phyloP scores from a whole-genome alignment of 2,329 filamentous ascomycete genomes.

The Aspergillus quadrilineatus region DNA sequence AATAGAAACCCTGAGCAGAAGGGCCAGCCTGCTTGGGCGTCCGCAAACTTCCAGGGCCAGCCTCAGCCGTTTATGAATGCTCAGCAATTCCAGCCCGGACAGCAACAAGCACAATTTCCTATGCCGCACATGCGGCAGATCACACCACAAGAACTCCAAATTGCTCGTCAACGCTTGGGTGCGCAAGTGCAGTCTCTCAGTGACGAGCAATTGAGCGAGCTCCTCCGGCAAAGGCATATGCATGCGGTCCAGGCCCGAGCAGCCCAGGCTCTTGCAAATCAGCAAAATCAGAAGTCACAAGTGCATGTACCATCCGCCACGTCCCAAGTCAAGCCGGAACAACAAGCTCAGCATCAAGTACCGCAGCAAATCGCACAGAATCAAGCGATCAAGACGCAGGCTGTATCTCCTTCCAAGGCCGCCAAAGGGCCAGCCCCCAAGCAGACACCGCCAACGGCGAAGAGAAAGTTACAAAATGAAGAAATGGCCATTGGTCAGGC shows the following conservation, averaged over 20 bases:
- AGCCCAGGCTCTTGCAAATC: slow-evolving; percentile 23
- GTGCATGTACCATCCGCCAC: slow-evolving; percentile 22
- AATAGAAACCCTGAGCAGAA: slow-evolving; percentile 26
- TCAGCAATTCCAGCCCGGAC: slow-evolving; percentile 30
- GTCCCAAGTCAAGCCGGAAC: slow-evolving; percentile 26
- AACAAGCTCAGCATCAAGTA: slow-evolving; percentile 24
- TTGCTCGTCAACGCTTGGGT: slow-evolving; percentile 38
- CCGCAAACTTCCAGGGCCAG: slow-evolving; percentile 27
- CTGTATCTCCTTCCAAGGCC: slow-evolving; percentile 26
- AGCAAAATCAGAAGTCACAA: slow-evolving; percentile 28
- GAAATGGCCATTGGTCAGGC: slow-evolving; percentile 47
- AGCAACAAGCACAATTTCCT: slow-evolving; percentile 28
- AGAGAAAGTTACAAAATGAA: slow-evolving; percentile 48
- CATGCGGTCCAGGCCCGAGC: slow-evolving; percentile 33
- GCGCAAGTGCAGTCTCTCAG: slow-evolving; percentile 33
- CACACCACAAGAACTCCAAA: slow-evolving; percentile 36
- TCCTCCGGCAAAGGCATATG: slow-evolving; percentile 40
- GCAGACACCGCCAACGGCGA: slow-evolving; percentile 27
- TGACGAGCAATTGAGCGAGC: slow-evolving; percentile 45
- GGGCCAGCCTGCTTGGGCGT: slow-evolving; percentile 24
- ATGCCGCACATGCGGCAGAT: slow-evolving; percentile 36
- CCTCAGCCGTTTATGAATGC: slow-evolving; percentile 30
- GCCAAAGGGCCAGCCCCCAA: slow-evolving; percentile 30
- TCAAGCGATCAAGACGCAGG: slow-evolving; percentile 32
- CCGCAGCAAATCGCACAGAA: slow-evolving; percentile 29